Percentiles rank a stretch among this genome's conserved stretches.
Evolutionary conservation across 305 asterid species (phyloP).

Genomic region (Nicotiana rustica): DNA sequence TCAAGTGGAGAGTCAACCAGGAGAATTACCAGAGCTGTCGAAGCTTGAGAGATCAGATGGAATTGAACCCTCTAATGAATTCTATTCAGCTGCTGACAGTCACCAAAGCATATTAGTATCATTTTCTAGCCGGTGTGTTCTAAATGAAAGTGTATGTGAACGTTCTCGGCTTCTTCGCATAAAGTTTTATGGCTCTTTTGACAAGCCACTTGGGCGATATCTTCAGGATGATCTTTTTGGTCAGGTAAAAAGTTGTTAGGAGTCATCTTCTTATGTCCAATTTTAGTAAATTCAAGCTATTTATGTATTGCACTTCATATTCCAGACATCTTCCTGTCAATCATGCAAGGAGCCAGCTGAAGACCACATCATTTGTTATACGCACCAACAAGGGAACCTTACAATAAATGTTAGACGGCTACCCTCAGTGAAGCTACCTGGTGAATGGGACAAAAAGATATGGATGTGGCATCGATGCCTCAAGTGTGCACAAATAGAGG

Average conservation of each 20-base stretch:
- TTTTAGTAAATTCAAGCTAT: background rate
- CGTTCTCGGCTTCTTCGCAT: conserved; percentile 81
- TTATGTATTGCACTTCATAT: conserved; percentile 37
- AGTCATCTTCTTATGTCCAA: background rate
- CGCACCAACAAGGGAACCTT: conserved; percentile 90
- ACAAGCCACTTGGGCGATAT: conserved; percentile 93
- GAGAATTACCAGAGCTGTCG: conserved; percentile 49
- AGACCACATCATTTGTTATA: conserved; percentile 85
- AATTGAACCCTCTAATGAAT: conserved; percentile 54
- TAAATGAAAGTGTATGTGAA: conserved; percentile 79
- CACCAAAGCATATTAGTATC: conserved; percentile 86
- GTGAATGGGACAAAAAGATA: conserved; percentile 88
- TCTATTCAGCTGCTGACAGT: conserved; percentile 57
- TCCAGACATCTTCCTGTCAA: conserved; percentile 68
- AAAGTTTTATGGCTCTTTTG: conserved; percentile 82
- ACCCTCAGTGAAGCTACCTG: conserved; percentile 74
- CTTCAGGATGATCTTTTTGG: conserved; percentile 84
- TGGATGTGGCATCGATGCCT: conserved; percentile 99
- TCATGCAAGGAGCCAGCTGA: conserved; percentile 90
- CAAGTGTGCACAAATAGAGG: conserved; percentile 65
- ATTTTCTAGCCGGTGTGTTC: conserved; percentile 80
- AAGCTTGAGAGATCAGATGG: conserved; percentile 47
- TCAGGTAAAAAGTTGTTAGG: conserved; percentile 59
- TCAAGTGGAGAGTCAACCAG: conserved; percentile 51
- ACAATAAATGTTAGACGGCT: conserved; percentile 73